Percentiles rank a stretch among this genome's conserved stretches.
Evolutionary conservation across 2,329 filamentous ascomycete species (phyloP).

Genomic region (Stachybotrys elegans): DNA sequence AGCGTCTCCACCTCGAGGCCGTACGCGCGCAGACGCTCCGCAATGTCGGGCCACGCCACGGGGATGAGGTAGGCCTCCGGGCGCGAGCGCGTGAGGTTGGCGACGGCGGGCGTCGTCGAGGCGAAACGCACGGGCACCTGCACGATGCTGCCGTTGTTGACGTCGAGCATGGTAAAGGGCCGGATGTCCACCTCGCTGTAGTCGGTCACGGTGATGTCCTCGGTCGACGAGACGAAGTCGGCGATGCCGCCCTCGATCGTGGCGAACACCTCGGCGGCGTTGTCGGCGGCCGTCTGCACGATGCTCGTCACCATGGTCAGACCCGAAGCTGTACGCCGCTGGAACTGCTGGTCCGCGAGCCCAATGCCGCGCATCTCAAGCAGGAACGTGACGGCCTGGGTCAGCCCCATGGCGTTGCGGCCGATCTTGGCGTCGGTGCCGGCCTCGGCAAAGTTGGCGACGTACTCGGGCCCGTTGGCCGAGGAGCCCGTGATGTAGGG

Average conservation of each 20-base stretch:
- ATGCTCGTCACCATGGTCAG: conserved; percentile 20
- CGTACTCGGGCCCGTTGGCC: conserved; percentile 3
- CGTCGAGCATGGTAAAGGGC: conserved; percentile 20
- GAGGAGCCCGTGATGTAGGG: conserved; percentile 19
- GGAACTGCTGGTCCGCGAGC: conserved; percentile 24
- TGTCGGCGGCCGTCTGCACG: conserved; percentile 22
- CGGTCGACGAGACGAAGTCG: conserved; percentile 19
- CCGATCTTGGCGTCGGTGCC: conserved; percentile 24
- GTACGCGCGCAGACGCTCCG: conserved; percentile 16
- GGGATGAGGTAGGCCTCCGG: conserved; percentile 25
- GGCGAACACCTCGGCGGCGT: conserved; percentile 17
- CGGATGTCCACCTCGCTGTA: conserved; percentile 12
- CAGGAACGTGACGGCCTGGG: conserved; percentile 23
- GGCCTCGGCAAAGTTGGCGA: conserved; percentile 18
- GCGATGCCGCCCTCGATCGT: conserved; percentile 19
- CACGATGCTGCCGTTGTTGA: conserved; percentile 19
- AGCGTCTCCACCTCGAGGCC: conserved; percentile 21
- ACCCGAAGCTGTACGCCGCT: conserved; percentile 20
- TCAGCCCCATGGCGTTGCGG: conserved; percentile 21
- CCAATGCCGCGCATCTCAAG: conserved; percentile 24
- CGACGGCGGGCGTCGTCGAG: conserved; percentile 19
- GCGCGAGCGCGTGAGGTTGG: conserved; percentile 22
- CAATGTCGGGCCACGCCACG: conserved; percentile 20
- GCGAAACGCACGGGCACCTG: conserved; percentile 20
- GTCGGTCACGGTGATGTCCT: conserved; percentile 23